Base-by-base conservation (phyloP, 495 filamentous ascomycete species). In the Xylaria scruposa region DNA sequence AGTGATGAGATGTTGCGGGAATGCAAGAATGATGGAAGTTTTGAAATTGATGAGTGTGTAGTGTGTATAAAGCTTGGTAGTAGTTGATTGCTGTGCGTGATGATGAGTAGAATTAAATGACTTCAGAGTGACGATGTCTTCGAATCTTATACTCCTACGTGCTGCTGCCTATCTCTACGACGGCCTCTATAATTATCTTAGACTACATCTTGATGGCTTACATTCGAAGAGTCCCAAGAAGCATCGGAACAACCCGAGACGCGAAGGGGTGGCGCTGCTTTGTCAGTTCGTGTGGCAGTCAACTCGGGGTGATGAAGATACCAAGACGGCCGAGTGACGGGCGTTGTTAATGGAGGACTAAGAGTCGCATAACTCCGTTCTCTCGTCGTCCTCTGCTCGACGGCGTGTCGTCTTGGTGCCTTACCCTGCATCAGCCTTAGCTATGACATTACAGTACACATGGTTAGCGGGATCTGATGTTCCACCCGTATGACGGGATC, bases 81-180 rank as follows among this genome's bases (percentile, higher is more conserved):
- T 31, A 40, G 47, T 67, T 19, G 33, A 15, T 65, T 65, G 65
- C 10, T 56, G 47, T 54, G 10, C 5, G 44, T 68, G 51, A 38
- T 68, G 51, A 21, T 68, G 51, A 58, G 65, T 58, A 29, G 54
- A 44, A 49, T 46, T 15, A 26, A 33, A 69, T 69, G 54, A 54
- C 40, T 15, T n/a, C 44, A 33, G 21, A 33, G 67, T 47, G 67
- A 61, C 38, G 67, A 61, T 13, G 26, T 69, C 29, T 54, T 21
- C 17, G 42, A 26, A 7, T 60, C 40, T 69, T 69, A 69, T 69
- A 69, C 21, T 21, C 60, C 21, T 13, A 31, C 33, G 15, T 10
- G n/a, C 26, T 12, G 49, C 26, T 19, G 19, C 33, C 9, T 33
- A 56, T 24, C 15, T 44, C 19, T 13, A 21, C 33, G 13, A 56